These are phyloP conservation scores for Ephemerocybe angulata DNA, from an alignment of 768 basidiomycete species.

Conservation along the genomic window DNA sequence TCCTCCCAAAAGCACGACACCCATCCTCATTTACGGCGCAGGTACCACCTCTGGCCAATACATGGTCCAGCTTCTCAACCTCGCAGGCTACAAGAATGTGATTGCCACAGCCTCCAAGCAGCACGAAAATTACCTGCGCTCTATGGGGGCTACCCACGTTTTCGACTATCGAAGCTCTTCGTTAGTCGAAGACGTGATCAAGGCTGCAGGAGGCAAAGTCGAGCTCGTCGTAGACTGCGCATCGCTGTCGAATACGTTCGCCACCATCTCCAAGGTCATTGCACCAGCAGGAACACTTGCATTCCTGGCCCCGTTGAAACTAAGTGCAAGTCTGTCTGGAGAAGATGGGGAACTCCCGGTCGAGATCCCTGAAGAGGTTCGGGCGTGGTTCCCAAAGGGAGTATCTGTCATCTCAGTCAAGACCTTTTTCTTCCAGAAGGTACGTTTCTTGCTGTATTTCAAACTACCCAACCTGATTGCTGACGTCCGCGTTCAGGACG, in stretches of 20 bases:
- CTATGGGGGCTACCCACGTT: slow-evolving; percentile 36
- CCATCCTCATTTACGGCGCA: slow-evolving; percentile 45
- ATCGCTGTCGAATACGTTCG: slow-evolving; percentile 33
- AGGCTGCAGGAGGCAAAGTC: slow-evolving; percentile 30
- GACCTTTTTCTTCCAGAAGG: slow-evolving; percentile 41
- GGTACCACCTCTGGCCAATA: slow-evolving; percentile 40
- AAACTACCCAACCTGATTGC: background rate
- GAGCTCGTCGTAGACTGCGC: slow-evolving; percentile 37
- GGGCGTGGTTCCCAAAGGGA: slow-evolving; percentile 29
- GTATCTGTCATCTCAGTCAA: slow-evolving; percentile 36
- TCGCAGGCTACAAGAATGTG: slow-evolving; percentile 41
- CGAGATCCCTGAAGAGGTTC: background rate
- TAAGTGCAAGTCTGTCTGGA: slow-evolving; percentile 20
- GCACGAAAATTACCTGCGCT: slow-evolving; percentile 35
- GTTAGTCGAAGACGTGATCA: slow-evolving; percentile 31
- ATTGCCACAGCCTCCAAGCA: slow-evolving; percentile 39
- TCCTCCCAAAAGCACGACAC: slow-evolving; percentile 27
- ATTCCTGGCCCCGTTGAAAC: slow-evolving; percentile 45
- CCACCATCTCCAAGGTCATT: slow-evolving; percentile 33
- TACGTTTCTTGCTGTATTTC: slow-evolving; percentile 15
- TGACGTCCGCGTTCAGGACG: slow-evolving; percentile 27
- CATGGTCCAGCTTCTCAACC: slow-evolving; percentile 34
- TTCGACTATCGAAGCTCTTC: slow-evolving; percentile 40
- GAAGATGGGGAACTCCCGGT: background rate
- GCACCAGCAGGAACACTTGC: slow-evolving; percentile 38